Percentiles rank a stretch among this genome's conserved stretches.
Conservation (phyloP, 768 basidiomycete species). For the Trametes maxima region DNA sequence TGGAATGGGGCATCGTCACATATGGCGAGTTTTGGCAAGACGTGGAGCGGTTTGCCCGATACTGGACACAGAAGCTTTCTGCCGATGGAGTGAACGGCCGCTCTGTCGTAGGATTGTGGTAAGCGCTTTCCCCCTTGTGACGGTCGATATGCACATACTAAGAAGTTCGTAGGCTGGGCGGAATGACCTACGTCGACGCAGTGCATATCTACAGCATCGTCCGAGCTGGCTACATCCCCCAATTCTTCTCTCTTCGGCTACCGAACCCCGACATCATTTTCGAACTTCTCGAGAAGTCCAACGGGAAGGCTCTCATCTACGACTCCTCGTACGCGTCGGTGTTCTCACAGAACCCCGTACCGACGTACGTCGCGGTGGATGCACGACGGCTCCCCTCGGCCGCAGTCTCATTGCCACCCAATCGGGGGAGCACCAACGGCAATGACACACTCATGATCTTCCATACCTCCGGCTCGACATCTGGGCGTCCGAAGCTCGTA, state of each 20-base stretch:
- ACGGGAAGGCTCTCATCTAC: conserved; percentile 64
- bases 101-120: conserved; percentile 78
- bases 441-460: conserved; percentile 65
- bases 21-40: conserved; percentile 66
- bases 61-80: conserved; percentile 59
- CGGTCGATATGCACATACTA: neutral
- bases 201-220: conserved; percentile 76
- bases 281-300: conserved; percentile 65
- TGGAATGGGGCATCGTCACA: conserved; percentile 61
- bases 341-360: conserved; percentile 49
- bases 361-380: conserved; percentile 47
- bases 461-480: conserved; percentile 82
- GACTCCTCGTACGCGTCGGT: conserved; percentile 41
- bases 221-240: conserved; percentile 76
- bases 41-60: conserved; percentile 63
- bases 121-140: conserved; percentile 26
- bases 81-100: conserved; percentile 48
- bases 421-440: conserved; percentile 29
- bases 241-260: conserved; percentile 76
- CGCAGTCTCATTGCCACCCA: conserved; percentile 46
- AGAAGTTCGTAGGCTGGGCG: conserved; percentile 58
- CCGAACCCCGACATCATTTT: conserved; percentile 72
- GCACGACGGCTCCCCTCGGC: conserved; percentile 42
- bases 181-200: conserved; percentile 70
- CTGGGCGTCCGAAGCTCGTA: conserved; percentile 78